Percentiles rank a stretch among this genome's conserved stretches.
Conservation (phyloP, 1,139 yeast genomes). For the Meyerozyma athensensis region DNA sequence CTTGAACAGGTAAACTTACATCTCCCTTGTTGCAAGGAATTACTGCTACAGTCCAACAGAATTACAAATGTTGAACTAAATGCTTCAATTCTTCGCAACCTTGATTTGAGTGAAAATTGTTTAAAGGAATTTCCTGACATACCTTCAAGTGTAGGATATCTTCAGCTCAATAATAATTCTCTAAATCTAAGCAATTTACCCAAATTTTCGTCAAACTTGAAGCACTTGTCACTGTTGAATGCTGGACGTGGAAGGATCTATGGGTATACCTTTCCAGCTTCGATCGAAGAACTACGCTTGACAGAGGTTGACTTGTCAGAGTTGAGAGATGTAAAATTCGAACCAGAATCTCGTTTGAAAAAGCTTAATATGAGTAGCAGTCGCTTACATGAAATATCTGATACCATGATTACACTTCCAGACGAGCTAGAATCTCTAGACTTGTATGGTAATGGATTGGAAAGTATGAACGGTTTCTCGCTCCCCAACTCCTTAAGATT, state of each 20-base stretch:
- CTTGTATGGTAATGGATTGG: not conserved
- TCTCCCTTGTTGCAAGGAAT: not conserved
- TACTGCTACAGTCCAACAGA: not conserved
- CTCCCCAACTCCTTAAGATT: not conserved
- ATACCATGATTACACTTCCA: not conserved
- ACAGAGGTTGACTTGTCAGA: not conserved
- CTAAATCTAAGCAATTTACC: not conserved
- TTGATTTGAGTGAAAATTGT: not conserved
- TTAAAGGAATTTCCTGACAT: not conserved
- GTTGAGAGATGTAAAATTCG: not conserved
- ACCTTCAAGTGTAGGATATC: not conserved
- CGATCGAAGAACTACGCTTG: not conserved
- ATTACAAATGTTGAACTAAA: not conserved
- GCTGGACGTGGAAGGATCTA: not conserved
- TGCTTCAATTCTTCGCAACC: not conserved
- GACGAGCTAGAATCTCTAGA: not conserved
- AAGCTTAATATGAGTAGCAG: not conserved
- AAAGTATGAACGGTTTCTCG: not conserved
- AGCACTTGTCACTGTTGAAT: not conserved
- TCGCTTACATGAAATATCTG: not conserved
- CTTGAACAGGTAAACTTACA: not conserved
- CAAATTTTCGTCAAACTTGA: not conserved
- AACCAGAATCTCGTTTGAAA: not conserved
- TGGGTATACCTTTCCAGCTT: not conserved
- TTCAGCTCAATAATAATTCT: not conserved